Conservation (phyloP, 495 filamentous ascomycete genomes). For the Pyronema omphalodes region DNA sequence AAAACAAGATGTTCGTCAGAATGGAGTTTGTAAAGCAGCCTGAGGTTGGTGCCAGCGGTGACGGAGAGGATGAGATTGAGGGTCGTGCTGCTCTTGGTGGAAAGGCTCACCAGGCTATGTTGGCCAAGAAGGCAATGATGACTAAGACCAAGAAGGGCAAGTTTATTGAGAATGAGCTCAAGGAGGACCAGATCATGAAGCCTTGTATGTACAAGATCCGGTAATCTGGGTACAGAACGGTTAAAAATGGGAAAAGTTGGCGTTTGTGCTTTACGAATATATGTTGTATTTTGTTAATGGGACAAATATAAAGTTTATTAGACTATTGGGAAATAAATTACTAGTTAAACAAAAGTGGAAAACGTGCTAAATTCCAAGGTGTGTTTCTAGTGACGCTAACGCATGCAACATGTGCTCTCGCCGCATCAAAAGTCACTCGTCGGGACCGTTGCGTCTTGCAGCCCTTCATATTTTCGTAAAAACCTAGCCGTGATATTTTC, state of each 20-base stretch:
- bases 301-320: too few species aligned
- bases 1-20: constrained; percentile 95
- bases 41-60: constrained; percentile 51
- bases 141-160: constrained; percentile 24
- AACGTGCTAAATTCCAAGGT: too few species aligned
- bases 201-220: constrained; percentile 93
- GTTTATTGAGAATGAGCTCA: constrained; percentile 29
- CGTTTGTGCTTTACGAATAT: not conserved
- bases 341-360: too few species aligned
- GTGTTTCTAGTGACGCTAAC: too few species aligned
- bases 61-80: constrained; percentile 28
- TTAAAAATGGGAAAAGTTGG: not conserved
- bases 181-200: constrained; percentile 55
- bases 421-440: too few species aligned
- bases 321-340: too few species aligned
- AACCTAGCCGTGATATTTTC: too few species aligned
- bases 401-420: too few species aligned
- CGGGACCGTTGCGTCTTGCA: too few species aligned
- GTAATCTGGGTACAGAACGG: constrained; percentile 25
- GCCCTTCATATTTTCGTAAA: too few species aligned
- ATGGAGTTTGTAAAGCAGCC: constrained; percentile 79
- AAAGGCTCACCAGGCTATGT: constrained; percentile 28
- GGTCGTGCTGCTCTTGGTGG: constrained; percentile 22
- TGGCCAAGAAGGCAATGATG: constrained; percentile 26
- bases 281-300: too few species aligned